These are phyloP conservation scores for Cairneyella variabilis DNA, from an alignment of 495 filamentous ascomycete genomes.

Conservation along the genomic window DNA sequence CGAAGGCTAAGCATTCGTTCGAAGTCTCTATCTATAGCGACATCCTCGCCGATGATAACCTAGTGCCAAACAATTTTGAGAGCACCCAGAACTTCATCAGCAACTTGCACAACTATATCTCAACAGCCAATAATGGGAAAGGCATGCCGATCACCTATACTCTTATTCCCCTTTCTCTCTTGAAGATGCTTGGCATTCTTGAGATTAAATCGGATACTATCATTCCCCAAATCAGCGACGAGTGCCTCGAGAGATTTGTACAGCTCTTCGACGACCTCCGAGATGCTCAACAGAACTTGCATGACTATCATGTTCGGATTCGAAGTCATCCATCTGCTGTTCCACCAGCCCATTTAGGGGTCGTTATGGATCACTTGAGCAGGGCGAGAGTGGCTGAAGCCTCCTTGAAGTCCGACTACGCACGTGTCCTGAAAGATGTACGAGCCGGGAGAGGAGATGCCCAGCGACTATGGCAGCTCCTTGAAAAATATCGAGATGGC, in stretches of 20 bases:
- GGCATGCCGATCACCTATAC: constrained; percentile 26
- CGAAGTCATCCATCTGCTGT: constrained; percentile 2
- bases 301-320: constrained; percentile 29
- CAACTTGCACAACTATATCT: constrained; percentile 10
- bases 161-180: constrained; percentile 23
- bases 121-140: constrained; percentile 18
- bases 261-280: constrained; percentile 19
- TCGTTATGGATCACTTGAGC: neutral
- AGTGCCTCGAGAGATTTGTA: constrained; percentile 14
- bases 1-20: neutral
- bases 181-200: constrained; percentile 8
- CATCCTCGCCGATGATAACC: neutral
- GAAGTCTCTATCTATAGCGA: constrained; percentile 17
- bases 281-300: constrained; percentile 10
- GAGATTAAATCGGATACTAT: neutral
- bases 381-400: neutral
- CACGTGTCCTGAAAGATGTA: neutral
- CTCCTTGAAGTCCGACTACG: neutral
- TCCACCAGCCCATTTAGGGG: constrained; percentile 2
- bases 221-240: neutral
- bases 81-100: constrained; percentile 13
- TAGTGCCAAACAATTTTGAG: neutral
- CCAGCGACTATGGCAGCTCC: neutral
- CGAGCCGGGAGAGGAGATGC: neutral
- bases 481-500: neutral